Base-by-base conservation (phyloP, 495 filamentous ascomycete species). In the Barbatosphaeria neglecta region DNA sequence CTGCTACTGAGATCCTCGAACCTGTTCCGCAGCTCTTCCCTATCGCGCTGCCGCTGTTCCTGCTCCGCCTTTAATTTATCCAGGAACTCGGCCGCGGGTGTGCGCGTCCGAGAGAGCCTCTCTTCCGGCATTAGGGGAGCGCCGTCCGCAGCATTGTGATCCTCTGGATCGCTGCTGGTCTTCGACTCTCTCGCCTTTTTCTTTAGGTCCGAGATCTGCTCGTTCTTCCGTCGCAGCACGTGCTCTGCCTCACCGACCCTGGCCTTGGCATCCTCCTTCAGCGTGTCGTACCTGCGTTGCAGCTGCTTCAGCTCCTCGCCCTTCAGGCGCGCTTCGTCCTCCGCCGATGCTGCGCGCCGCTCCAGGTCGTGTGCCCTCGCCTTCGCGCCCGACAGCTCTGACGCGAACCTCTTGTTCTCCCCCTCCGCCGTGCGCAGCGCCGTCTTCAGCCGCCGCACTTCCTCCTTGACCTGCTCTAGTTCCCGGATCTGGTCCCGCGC, bases 221-320 rank as follows among this genome's bases (percentile, higher is more conserved):
- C 70, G 47, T 85, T 80, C 24, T 83, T 83, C 54, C 74, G 80
- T 43, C 81, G 69, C 38, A 80, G 65, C 25, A 82, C 73, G 45
- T 76, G 51, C 53, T 76, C 62, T 43, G 76, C 62, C 68, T 77
- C 64, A 53, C 62, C 50, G 61, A 76, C 60, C 50, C 74, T 68
- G 19, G 61, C 51, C 52, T 80, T 82, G 51, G 82, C 70, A 42
- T 81, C 73, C 17, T 77, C 75, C 45, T 84, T 76, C 17, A 83
- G 66, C 18, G 73, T 62, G 27, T 80, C 74, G 48, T 73, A 74
- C 8, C 69, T 64, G 37, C 57, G 63, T 42, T 64, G 67, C 0
- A 82, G 63, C 39, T 72, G 67, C 18, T 72, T 66, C 25, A 82
- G 66, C 19, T 80, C 76, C 22, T 72, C 51, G 24, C 75, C 61